Conservation (phyloP, 148 eudicot species). For the Vaccinium macrocarpon region DNA sequence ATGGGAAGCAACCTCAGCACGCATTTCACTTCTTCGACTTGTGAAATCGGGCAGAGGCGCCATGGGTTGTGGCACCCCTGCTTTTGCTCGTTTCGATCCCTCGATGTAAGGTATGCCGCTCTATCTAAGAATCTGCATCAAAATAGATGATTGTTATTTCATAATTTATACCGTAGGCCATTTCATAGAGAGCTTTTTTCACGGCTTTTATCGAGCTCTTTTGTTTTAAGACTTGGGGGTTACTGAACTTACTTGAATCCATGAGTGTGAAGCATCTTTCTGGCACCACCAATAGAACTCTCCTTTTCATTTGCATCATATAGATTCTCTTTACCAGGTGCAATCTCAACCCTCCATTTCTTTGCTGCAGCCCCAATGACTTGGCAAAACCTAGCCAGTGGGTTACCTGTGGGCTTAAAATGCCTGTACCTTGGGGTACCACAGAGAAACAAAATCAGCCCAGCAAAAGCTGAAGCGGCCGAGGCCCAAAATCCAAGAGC, state of each 20-base stretch:
- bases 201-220: too few species aligned
- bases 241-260: slow-evolving; percentile 64
- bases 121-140: slow-evolving; percentile 64
- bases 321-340: slow-evolving; percentile 34
- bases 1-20: slow-evolving; percentile 74
- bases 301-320: slow-evolving; percentile 46
- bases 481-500: slow-evolving; percentile 86
- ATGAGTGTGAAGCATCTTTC: slow-evolving; percentile 68
- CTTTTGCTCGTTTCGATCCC: slow-evolving; percentile 36
- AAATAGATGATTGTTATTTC: background rate
- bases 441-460: slow-evolving; percentile 55
- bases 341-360: slow-evolving; percentile 46
- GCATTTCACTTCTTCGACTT: slow-evolving; percentile 93
- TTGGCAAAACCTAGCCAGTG: slow-evolving; percentile 70
- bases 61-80: slow-evolving; percentile 47
- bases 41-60: slow-evolving; percentile 79
- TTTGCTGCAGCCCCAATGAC: slow-evolving; percentile 69
- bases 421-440: slow-evolving; percentile 74
- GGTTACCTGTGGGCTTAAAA: slow-evolving; percentile 81
- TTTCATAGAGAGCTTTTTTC: too few species aligned
- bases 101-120: slow-evolving; percentile 61
- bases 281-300: slow-evolving; percentile 30
- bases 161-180: background rate
- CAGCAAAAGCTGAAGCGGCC: slow-evolving; percentile 64
- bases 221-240: background rate